Evolutionary conservation across 202 grass and related monocot species (phyloP).

Genomic region (Panicum virgatum): DNA sequence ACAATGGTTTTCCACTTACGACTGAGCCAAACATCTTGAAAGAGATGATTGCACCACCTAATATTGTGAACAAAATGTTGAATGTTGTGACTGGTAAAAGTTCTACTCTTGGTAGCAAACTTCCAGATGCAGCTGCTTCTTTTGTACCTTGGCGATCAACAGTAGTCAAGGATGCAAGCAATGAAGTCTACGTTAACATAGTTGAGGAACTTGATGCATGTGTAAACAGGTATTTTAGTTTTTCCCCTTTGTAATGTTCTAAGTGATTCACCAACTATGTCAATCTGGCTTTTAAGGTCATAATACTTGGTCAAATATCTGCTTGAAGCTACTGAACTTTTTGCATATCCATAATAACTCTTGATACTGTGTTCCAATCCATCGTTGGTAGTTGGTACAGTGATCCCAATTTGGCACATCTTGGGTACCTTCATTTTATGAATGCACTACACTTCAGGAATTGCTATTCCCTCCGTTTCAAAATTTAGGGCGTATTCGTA

Average conservation of each 20-base stretch:
- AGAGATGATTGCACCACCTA: constrained; percentile 78
- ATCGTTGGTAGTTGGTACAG: background rate
- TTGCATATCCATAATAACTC: background rate
- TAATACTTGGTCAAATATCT: constrained; percentile 19
- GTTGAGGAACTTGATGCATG: constrained; percentile 91
- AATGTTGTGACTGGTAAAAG: constrained; percentile 79
- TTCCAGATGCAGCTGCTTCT: constrained; percentile 80
- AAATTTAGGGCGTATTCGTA: background rate
- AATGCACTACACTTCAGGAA: background rate
- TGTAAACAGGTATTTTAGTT: constrained; percentile 51
- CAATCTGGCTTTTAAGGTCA: constrained; percentile 6
- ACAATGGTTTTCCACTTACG: constrained; percentile 93
- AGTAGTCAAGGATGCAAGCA: constrained; percentile 69
- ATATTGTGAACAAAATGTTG: constrained; percentile 85
- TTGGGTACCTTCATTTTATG: background rate
- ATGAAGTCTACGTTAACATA: constrained; percentile 91
- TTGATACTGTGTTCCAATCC: background rate
- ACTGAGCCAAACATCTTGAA: constrained; percentile 89
- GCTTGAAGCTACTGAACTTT: background rate
- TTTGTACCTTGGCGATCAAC: constrained; percentile 85
- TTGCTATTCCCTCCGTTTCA: background rate
- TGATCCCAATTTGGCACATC: background rate
- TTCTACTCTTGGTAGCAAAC: constrained; percentile 60
- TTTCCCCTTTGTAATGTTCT: background rate
- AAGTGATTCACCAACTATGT: background rate